phyloP scores from a whole-genome alignment of 768 basidiomycete species.

The Termitomyces bulborhizus region DNA sequence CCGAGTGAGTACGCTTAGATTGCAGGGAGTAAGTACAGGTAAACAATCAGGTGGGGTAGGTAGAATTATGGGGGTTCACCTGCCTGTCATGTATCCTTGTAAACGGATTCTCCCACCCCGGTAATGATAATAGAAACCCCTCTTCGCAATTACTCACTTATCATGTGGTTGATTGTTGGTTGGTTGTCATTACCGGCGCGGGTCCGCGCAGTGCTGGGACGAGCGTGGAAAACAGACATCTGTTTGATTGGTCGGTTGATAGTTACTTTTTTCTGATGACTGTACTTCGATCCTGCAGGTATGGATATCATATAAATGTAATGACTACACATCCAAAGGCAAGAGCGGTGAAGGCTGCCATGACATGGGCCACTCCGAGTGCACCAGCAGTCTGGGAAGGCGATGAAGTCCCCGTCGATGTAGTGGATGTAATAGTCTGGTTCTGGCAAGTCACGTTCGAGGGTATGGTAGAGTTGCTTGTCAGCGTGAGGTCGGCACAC shows the following conservation, averaged over 20 bases:
- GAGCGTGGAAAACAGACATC: too few relatives aligned
- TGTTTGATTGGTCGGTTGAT: too few relatives aligned
- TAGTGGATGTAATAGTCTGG: constrained; percentile 15
- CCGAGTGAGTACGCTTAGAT: not conserved
- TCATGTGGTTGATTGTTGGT: too few relatives aligned
- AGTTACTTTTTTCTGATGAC: not conserved
- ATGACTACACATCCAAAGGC: not conserved
- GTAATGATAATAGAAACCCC: too few relatives aligned
- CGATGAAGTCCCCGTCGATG: not conserved
- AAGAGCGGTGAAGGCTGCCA: not conserved
- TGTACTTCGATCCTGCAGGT: not conserved
- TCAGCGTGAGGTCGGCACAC: constrained; percentile 74
- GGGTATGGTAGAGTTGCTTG: constrained; percentile 41
- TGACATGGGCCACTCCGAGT: not conserved
- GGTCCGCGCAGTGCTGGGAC: too few relatives aligned
- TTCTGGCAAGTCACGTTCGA: constrained; percentile 34
- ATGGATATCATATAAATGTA: not conserved
- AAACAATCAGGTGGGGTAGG: too few relatives aligned
- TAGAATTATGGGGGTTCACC: too few relatives aligned
- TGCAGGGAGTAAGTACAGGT: too few relatives aligned
- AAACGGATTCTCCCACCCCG: too few relatives aligned
- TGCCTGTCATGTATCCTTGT: too few relatives aligned
- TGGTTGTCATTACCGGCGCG: too few relatives aligned
- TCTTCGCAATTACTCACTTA: too few relatives aligned
- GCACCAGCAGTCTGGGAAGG: not conserved